Evolutionary conservation across 257 asterid genomes (phyloP).

Genomic region (Solanum etuberosum): DNA sequence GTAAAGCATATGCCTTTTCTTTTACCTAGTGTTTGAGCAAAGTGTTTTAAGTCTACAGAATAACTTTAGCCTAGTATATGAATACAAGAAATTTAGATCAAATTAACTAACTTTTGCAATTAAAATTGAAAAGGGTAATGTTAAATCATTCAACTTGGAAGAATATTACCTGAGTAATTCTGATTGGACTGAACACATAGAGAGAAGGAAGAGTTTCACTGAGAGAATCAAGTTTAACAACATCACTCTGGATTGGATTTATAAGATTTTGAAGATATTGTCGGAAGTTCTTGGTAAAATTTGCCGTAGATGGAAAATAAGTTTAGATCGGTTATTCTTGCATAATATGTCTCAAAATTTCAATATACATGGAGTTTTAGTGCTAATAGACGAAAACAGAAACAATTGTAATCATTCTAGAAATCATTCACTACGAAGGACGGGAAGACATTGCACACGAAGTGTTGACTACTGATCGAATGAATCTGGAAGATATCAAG

Average conservation of each 20-base stretch:
- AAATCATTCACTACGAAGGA: neutral
- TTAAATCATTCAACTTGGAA: neutral
- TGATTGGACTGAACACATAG: neutral
- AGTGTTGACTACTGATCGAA: neutral
- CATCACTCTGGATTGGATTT: neutral
- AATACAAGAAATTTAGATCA: neutral
- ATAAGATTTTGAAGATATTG: neutral
- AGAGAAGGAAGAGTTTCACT: neutral
- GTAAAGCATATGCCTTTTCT: neutral
- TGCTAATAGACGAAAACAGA: no score
- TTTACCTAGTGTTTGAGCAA: neutral
- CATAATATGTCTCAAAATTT: neutral
- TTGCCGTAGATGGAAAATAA: neutral
- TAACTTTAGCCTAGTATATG: neutral
- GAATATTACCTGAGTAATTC: neutral
- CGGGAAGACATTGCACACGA: neutral
- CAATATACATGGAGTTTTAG: neutral
- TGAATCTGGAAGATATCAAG: neutral
- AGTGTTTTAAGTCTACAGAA: neutral
- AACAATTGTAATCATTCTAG: no score
- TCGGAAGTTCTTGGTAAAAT: neutral
- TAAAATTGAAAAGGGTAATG: neutral
- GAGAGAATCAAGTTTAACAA: neutral
- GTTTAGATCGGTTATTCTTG: neutral
- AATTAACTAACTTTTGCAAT: neutral